phyloP scores from a whole-genome alignment of 768 basidiomycete species.

The Boletus sp. region DNA sequence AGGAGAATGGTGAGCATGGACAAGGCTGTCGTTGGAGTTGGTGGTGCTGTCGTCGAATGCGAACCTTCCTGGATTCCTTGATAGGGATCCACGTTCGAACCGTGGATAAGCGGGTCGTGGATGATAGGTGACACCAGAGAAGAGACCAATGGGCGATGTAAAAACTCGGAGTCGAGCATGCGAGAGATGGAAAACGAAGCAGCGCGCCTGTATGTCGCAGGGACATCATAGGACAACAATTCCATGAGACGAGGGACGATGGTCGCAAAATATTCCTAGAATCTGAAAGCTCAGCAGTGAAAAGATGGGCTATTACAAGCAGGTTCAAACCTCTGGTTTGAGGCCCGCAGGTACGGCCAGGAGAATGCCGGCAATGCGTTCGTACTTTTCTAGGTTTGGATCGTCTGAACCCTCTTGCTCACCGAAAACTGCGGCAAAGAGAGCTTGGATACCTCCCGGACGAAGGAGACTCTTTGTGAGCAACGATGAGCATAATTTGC shows the following conservation, averaged over 20 bases:
- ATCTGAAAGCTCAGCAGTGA: background rate
- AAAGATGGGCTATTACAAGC: background rate
- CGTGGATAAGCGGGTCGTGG: conserved; percentile 49
- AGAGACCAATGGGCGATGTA: conserved; percentile 16
- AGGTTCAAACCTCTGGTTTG: conserved; percentile 48
- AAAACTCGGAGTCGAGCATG: conserved; percentile 45
- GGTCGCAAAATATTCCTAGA: conserved; percentile 59
- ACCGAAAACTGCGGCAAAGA: conserved; percentile 68
- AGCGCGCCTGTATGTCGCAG: conserved; percentile 50
- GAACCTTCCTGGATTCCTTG: background rate
- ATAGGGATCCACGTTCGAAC: background rate
- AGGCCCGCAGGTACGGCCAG: conserved; percentile 58
- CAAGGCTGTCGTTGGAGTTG: conserved; percentile 43
- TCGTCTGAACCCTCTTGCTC: conserved; percentile 54
- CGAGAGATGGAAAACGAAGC: conserved; percentile 70
- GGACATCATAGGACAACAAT: conserved; percentile 41
- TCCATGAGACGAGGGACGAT: conserved; percentile 56
- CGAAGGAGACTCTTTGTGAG: conserved; percentile 71
- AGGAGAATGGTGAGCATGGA: conserved; percentile 54
- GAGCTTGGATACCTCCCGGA: conserved; percentile 65
- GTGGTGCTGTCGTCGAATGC: background rate
- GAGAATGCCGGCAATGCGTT: conserved; percentile 66
- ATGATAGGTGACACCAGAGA: conserved; percentile 46
- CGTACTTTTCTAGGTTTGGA: conserved; percentile 64
- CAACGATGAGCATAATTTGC: conserved; percentile 57